These are phyloP conservation scores for Meyerozyma smithsonii DNA, from an alignment of 1,139 yeast genomes.

Conservation along the genomic window DNA sequence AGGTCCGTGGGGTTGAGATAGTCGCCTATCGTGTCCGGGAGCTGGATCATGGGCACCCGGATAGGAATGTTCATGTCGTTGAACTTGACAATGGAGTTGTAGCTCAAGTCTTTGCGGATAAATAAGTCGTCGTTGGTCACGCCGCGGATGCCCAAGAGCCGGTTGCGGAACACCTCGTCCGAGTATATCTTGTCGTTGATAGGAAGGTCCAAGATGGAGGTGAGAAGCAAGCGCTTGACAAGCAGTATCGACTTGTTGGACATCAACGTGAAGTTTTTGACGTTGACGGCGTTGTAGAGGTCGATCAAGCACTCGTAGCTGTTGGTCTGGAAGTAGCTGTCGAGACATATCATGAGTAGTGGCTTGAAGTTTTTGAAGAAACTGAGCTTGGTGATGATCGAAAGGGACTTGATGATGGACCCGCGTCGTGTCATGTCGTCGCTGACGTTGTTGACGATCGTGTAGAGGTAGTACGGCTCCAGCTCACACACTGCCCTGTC, in stretches of 20 bases:
- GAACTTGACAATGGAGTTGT: conserved; percentile 34
- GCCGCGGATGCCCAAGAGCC: conserved; percentile 24
- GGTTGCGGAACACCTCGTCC: conserved; percentile 13
- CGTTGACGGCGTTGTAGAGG: conserved; percentile 11
- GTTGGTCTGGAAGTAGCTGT: conserved; percentile 31
- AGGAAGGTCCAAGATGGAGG: conserved; percentile 45
- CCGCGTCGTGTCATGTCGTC: conserved; percentile 48
- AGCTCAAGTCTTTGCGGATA: conserved; percentile 42
- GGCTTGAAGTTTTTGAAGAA: conserved; percentile 60
- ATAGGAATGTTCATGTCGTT: conserved; percentile 41
- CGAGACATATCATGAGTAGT: conserved; percentile 49
- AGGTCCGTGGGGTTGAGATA: conserved; percentile 39
- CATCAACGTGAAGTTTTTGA: conserved; percentile 10
- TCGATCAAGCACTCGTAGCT: conserved; percentile 7
- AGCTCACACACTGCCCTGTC: conserved; percentile 28
- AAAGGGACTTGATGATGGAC: conserved; percentile 51
- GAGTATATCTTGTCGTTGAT: conserved; percentile 37
- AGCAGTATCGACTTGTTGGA: conserved; percentile 23
- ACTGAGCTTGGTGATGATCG: conserved; percentile 46
- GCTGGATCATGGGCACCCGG: conserved; percentile 34
- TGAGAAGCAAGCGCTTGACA: conserved; percentile 36
- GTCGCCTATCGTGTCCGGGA: conserved; percentile 31
- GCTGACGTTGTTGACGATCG: conserved; percentile 49
- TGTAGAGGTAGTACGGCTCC: conserved; percentile 49
- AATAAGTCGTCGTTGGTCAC: conserved; percentile 28